Conservation (phyloP, 2,329 filamentous ascomycete species). For the Ophiostoma triangulosporum region DNA sequence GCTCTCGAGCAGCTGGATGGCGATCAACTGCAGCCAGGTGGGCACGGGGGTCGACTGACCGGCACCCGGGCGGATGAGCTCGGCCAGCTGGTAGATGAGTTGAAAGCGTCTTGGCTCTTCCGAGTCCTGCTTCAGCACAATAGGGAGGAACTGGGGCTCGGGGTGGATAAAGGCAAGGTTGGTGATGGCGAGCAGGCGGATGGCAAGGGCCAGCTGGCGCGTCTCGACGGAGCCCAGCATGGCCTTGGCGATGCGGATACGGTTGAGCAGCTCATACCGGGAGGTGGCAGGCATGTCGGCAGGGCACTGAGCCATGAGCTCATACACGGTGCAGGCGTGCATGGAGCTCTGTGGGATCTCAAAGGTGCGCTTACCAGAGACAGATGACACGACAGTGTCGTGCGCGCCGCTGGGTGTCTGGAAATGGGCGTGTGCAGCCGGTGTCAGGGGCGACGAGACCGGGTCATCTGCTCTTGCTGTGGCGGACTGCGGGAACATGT, state of each 20-base stretch:
- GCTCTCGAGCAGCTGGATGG: slow-evolving; percentile 72
- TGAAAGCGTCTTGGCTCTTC: slow-evolving; percentile 85
- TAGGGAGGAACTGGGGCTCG: slow-evolving; percentile 72
- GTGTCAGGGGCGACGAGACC: slow-evolving; percentile 29
- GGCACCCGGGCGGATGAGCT: slow-evolving; percentile 73
- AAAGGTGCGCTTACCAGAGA: slow-evolving; percentile 41
- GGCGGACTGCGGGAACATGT: slow-evolving; percentile 29
- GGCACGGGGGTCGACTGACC: slow-evolving; percentile 44
- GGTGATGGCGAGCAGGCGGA: slow-evolving; percentile 73
- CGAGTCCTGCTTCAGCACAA: slow-evolving; percentile 72
- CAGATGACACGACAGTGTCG: slow-evolving; percentile 21
- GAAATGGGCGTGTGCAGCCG: slow-evolving; percentile 18
- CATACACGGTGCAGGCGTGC: slow-evolving; percentile 37
- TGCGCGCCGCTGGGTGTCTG: slow-evolving; percentile 25
- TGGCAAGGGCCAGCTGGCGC: slow-evolving; percentile 63
- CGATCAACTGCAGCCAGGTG: slow-evolving; percentile 65
- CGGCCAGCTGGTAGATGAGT: slow-evolving; percentile 80
- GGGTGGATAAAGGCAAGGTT: slow-evolving; percentile 83
- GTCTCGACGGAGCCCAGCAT: slow-evolving; percentile 51
- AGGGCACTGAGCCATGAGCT: slow-evolving; percentile 42
- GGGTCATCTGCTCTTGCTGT: slow-evolving; percentile 27
- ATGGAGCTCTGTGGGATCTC: slow-evolving; percentile 50
- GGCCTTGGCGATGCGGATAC: slow-evolving; percentile 71
- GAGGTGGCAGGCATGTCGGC: slow-evolving; percentile 55
- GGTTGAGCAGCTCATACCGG: slow-evolving; percentile 75